Evolutionary conservation across 306 rosid species (phyloP).

Genomic region (Casuarina equisetifolia): DNA sequence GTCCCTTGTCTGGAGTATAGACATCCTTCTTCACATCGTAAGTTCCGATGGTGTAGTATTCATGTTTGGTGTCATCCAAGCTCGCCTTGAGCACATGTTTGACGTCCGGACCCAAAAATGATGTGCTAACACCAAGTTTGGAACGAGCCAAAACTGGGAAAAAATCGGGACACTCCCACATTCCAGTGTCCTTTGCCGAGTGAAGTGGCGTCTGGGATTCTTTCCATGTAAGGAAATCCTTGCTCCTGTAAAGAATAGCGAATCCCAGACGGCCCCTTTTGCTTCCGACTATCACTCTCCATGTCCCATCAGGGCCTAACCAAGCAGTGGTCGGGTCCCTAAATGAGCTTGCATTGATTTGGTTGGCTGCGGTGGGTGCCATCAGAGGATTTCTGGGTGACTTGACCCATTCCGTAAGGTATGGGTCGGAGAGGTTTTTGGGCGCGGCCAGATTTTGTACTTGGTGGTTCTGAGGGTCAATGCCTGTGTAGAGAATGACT

Average conservation of each 20-base stretch:
- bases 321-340: conserved; percentile 89
- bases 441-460: conserved; percentile 79
- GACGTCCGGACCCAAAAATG: conserved; percentile 30
- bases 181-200: conserved; percentile 56
- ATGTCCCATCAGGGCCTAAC: conserved; percentile 57
- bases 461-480: conserved; percentile 51
- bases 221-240: conserved; percentile 56
- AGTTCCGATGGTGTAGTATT: conserved; percentile 63
- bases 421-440: conserved; percentile 74
- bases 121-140: conserved; percentile 50
- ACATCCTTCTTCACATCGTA: conserved; percentile 47
- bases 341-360: conserved; percentile 59
- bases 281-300: conserved; percentile 69
- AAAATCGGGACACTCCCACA: conserved; percentile 98
- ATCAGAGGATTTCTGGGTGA: conserved; percentile 60
- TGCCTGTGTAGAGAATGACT: conserved; percentile 75
- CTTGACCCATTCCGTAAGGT: conserved; percentile 70
- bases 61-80: conserved; percentile 58
- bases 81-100: conserved; percentile 77
- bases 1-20: conserved; percentile 57
- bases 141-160: conserved; percentile 47
- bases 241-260: conserved; percentile 60
- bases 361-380: conserved; percentile 50
- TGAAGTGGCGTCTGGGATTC: conserved; percentile 60
- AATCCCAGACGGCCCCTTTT: conserved; percentile 39